Percentiles rank a stretch among this genome's conserved stretches.
Conservation (phyloP, 1,284 basidiomycete species). For the Cryptococcus floricola region DNA sequence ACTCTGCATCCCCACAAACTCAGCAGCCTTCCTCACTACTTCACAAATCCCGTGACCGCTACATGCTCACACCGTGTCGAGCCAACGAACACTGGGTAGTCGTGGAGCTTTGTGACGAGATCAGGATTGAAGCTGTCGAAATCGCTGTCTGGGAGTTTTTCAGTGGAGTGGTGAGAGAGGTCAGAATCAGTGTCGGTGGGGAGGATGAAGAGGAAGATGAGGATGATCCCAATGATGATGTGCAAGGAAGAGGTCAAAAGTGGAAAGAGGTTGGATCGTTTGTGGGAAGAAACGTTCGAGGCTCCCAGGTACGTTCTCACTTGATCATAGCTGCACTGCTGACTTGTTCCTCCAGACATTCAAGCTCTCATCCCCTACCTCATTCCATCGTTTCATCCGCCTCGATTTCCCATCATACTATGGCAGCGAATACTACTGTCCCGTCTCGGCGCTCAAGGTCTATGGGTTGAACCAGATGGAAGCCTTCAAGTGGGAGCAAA, state of each 20-base stretch:
- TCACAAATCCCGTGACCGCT: conserved; percentile 84
- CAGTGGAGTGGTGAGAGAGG: conserved; percentile 90
- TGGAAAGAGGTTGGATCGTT: conserved; percentile 64
- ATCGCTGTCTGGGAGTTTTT: conserved; percentile 98
- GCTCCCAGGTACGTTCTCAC: conserved; percentile 69
- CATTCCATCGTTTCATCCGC: conserved; percentile 89
- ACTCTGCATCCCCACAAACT: conserved; percentile 73
- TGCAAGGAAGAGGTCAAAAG: conserved; percentile 16
- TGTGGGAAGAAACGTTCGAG: conserved; percentile 80
- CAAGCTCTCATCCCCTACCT: conserved; percentile 57
- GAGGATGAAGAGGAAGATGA: conserved; percentile 67
- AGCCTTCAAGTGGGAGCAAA: conserved; percentile 83
- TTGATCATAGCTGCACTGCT: neutral
- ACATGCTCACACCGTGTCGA: conserved; percentile 94
- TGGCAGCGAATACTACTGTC: conserved; percentile 94
- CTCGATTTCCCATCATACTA: conserved; percentile 94
- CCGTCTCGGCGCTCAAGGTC: conserved; percentile 84
- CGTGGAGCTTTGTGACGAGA: conserved; percentile 95
- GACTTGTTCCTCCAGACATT: conserved; percentile 54
- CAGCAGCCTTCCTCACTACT: conserved; percentile 82
- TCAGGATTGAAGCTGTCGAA: conserved; percentile 91
- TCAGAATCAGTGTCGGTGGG: conserved; percentile 79
- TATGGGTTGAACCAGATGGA: conserved; percentile 97
- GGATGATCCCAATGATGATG: conserved; percentile 13
- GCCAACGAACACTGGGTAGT: conserved; percentile 74